Evolutionary conservation across 345 rosid genomes (phyloP), one percentile per base, ranked within the genome.

Genomic region (Brassica juncea): DNA sequence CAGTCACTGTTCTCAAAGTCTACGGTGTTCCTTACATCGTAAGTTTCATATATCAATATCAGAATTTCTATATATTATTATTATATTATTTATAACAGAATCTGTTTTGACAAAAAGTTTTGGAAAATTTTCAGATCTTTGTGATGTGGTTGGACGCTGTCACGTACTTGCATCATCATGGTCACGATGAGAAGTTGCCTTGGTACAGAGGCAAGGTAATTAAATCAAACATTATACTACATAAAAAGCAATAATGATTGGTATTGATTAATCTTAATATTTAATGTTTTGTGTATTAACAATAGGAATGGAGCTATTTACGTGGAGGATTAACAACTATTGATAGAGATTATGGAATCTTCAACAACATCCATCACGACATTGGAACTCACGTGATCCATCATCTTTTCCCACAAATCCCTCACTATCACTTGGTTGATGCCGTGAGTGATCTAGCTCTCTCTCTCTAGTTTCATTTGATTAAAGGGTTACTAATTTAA

Each of bases 181-280:
- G 97, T 30, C 84, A 90, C 39, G 86, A 86, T 49, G 87, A 89
- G 67, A 94, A 88, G 74, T 92, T 94, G 66, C 98, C 98, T 8
- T 94, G 98, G 98, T 91, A 94, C 79, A 90, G 98, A 4, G 92
- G 94, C 82, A 85, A 91, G 98, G 98, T 93, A 89, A 11, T n/a
- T 44, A 31, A 16, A 72, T 65, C 72, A 52, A 11, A 0, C 1
- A 1, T 21, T 39, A 4, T 49, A 42, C 16, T 23, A 23, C 25
- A 23, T 23, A n/a, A 30, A 31, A 3, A 30, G 68, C 42, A 0
- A 35, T 54, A 16, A 54, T 7, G 60, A 8, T 28, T 31, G 57
- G 21, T 23, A 54, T 4, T 66, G 31, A 67, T 32, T 71, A 9
- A 71, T 15, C 60, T 37, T 2, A 25, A 0, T 64, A 2, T 49